phyloP scores from a whole-genome alignment of 2,329 filamentous ascomycete genomes.

The Penicillium brevicompactum region DNA sequence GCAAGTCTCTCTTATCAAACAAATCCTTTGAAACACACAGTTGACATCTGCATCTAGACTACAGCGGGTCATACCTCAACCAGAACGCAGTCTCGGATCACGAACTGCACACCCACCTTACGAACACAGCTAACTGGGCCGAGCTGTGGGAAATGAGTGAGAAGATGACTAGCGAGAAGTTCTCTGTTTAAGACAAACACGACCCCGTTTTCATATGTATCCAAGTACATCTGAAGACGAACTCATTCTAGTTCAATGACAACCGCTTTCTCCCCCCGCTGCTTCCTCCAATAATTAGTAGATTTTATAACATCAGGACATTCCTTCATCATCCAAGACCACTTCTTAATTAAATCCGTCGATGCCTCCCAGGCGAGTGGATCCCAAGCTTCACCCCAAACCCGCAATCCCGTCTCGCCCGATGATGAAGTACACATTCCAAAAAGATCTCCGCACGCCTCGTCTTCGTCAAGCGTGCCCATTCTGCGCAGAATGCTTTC shows the following conservation, averaged over 20 bases:
- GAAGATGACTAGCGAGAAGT: constrained; percentile 30
- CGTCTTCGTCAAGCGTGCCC: constrained; percentile 24
- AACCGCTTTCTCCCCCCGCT: constrained; percentile 22
- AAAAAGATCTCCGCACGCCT: constrained; percentile 23
- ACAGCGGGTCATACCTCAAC: constrained; percentile 17
- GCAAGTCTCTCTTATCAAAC: background rate
- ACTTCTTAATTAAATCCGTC: constrained; percentile 28
- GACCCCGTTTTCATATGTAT: too few species aligned
- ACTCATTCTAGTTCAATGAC: background rate
- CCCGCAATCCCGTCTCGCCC: constrained; percentile 21
- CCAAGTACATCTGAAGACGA: background rate
- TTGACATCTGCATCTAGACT: background rate
- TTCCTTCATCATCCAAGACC: constrained; percentile 26
- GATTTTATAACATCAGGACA: constrained; percentile 29
- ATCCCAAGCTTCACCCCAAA: constrained; percentile 36
- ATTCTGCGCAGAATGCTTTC: constrained; percentile 22
- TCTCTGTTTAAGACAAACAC: constrained; percentile 4
- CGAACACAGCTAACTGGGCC: constrained; percentile 23
- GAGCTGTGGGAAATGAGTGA: constrained; percentile 37
- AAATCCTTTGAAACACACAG: too few species aligned
- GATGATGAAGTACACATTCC: constrained; percentile 9
- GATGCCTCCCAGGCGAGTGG: constrained; percentile 32
- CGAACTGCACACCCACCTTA: constrained; percentile 28
- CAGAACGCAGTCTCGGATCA: constrained; percentile 24
- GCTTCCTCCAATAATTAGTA: constrained; percentile 28